Evolutionary conservation across 2,329 filamentous ascomycete species (phyloP).

Genomic region (Trichoderma sp.): DNA sequence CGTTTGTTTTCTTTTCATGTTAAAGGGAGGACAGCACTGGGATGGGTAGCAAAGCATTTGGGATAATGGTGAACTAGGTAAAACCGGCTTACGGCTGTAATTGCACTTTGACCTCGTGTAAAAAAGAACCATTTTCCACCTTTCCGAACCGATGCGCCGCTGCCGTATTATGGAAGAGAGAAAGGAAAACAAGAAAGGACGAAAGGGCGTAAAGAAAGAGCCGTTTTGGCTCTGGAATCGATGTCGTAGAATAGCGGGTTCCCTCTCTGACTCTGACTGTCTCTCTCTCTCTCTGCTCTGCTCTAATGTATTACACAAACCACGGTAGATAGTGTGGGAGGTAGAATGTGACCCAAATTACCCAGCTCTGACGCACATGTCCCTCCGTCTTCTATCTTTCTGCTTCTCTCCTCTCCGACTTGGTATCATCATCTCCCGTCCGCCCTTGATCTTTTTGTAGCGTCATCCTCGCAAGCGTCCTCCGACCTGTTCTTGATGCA

Average conservation of each 20-base stretch:
- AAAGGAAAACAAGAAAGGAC: not conserved
- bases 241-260: conserved; percentile 1
- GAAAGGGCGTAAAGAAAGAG: not conserved
- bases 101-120: not conserved
- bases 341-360: conserved; percentile 10
- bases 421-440: not conserved
- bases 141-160: not conserved
- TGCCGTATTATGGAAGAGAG: not conserved
- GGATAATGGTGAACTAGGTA: not conserved
- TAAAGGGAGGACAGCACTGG: not conserved
- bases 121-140: not conserved
- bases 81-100: conserved; percentile 8
- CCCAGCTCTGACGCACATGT: not conserved
- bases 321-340: conserved; percentile 6
- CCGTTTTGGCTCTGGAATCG: not conserved
- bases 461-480: conserved; percentile 44
- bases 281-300: conserved; percentile 1
- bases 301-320: conserved; percentile 16
- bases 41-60: not conserved
- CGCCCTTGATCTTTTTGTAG: not conserved
- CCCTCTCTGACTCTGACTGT: not conserved
- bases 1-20: conserved; percentile 9
- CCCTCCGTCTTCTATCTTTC: not conserved
- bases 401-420: not conserved
- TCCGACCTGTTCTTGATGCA: conserved; percentile 97